Percentiles rank a stretch among this genome's conserved stretches.
Conservation (phyloP, 176 grass and related monocot species). For the Rhynchospora pubera region DNA sequence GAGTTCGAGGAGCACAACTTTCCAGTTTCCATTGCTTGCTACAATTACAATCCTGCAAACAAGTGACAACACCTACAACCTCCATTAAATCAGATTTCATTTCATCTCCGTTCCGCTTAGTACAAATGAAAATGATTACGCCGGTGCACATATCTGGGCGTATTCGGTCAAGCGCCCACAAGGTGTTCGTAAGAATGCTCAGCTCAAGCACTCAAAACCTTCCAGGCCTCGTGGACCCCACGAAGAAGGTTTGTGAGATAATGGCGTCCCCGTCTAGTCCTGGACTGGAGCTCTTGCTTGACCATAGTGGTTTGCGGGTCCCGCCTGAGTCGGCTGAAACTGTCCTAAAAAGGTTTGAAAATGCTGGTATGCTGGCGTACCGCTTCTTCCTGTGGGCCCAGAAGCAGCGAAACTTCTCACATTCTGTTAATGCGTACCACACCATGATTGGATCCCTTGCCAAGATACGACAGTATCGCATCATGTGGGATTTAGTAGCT, state of each 20-base stretch:
- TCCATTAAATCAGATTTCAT: too few species aligned
- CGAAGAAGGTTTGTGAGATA: constrained; percentile 50
- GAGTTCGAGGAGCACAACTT: too few species aligned
- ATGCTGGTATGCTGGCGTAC: constrained; percentile 81
- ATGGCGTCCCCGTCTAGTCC: constrained; percentile 47
- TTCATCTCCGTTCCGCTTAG: not conserved
- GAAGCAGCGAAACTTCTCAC: constrained; percentile 45
- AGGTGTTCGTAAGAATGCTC: constrained; percentile 61
- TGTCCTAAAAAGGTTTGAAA: constrained; percentile 61
- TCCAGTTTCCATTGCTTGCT: too few species aligned
- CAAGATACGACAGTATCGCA: constrained; percentile 83
- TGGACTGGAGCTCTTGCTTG: constrained; percentile 56
- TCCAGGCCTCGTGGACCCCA: constrained; percentile 14
- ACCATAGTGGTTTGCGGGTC: constrained; percentile 51
- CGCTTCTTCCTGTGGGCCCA: constrained; percentile 81
- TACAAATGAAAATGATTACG: not conserved
- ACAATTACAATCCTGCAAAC: too few species aligned
- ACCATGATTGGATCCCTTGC: constrained; percentile 62
- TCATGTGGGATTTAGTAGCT: constrained; percentile 83
- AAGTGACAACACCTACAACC: too few species aligned
- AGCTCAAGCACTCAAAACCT: constrained; percentile 23
- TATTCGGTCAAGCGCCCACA: constrained; percentile 29
- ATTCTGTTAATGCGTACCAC: constrained; percentile 70
- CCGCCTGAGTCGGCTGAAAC: constrained; percentile 44
- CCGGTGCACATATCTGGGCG: not conserved